Evolutionary conservation across 257 asterid genomes (phyloP), one percentile per base, ranked within the genome.

Genomic region (Fraxinus anomala): DNA sequence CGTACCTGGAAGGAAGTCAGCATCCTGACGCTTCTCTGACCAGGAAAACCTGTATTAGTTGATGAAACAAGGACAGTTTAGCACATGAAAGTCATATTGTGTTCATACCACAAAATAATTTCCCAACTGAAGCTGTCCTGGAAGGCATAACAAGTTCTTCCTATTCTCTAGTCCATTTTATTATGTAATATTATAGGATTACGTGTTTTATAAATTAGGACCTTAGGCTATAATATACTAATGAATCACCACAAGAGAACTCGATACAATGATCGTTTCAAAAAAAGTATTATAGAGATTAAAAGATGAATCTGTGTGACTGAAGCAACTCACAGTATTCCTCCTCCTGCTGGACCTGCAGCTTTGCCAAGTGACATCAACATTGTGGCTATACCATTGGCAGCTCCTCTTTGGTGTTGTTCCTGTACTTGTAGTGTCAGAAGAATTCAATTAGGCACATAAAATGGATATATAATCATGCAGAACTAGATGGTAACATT

Each of bases 381-480:
- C 44, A 89, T 83, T 91, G 91, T 89, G 44, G 97, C 87, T 40
- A 93, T 76, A 51, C 97, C 97, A 79, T 93, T 93, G 44, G 97
- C 97, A 75, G 96, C 96, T 63, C 97, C 97, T 85, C 97, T 91
- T 86, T 93, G 96, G 70, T 89, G 85, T 84, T 91, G 97, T 54
- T 89, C 80, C 97, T 93, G 86, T 26, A 9, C 23, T 54, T 76
- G 76, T 68, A 56, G 42, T 21, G 19, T 82, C 2, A 11, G 28
- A 77, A 19, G 4, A 13, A 56, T 56, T 11, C 24, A n/a, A 12
- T 70, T 56, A 17, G 66, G 26, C 66, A 56, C 66, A 19, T 70
- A 37, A 28, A 34, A 21, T 26, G 11, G 24, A 72, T 26, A 67
- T 68, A 24, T 63, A 39, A 59, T 56, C 26, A 24, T 21, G 33